Evolutionary conservation across 805 yeast genomes (phyloP), one percentile per base, ranked within the genome.

Genomic region (Metschnikowia santaceciliae): DNA sequence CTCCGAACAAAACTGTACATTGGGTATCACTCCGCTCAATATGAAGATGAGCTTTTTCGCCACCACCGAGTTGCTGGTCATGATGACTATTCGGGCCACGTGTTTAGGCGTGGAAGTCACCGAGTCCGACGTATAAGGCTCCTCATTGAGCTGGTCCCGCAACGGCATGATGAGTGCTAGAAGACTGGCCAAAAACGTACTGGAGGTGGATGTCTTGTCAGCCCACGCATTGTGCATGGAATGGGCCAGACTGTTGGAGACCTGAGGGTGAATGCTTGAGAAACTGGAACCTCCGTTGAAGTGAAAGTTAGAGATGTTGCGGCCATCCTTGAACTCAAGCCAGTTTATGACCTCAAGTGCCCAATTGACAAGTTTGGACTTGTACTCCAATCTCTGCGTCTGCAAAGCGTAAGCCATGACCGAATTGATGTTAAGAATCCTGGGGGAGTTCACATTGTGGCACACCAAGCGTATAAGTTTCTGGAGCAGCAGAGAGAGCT

Each of bases 41-140:
- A 82, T 76, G 50, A 80, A 81, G 0, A 81, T 68, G 49, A 82
- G 65, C 59, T 81, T 81, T 57, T 81, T 82, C 1, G 86, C 84
- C 8, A 82, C 83, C 6, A 77, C 77, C 34, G 82, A 80, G 58
- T 82, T 82, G 14, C 82, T 78, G 0, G 86, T 81, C 77, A 81
- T 74, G 3, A 82, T 70, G 1, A 81, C 81, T 1, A 82, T 70
- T 41, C 85, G 69, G 6, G 78, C 69, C n/a, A 73, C 62, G 39
- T 71, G 75, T 20, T 58, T 49, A 8, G 54, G 48, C 32, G 61
- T 61, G 2, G 55, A 45, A 3, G 58, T 49, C 11, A 60, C 57
- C 14, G 55, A 57, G 30, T 57, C 64, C 34, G 63, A 64, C 22
- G 63, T 56, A 35, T 61, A 55, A 1, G 81, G 78, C 40, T 68